Evolutionary conservation across 176 grass and related monocot genomes (phyloP), one percentile per base, ranked within the genome.

Genomic region (Ampelocalamus luodianensis): DNA sequence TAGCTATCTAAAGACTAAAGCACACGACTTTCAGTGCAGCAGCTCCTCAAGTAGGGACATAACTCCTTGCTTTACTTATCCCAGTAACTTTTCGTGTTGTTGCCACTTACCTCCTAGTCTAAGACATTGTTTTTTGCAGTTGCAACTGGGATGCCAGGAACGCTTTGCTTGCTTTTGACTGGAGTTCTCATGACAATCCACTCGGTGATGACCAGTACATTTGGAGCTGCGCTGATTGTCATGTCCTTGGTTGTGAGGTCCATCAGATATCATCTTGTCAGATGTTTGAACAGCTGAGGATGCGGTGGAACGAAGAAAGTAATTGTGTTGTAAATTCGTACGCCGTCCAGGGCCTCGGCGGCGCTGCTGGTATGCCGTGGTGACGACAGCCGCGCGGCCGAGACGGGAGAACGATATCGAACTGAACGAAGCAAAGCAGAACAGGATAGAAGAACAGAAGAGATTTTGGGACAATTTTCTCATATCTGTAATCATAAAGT

Each of bases 81-180:
- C 39, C 36, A 23, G 13, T 56, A 79, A 70, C 42, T 64, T 20
- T 59, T 76, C 48, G 2, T 74, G 9, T 54, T 13, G 8, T 83
- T 36, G 46, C 17, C 37, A 66, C 46, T 13, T 61, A 68, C 46
- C 3, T 49, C 38, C 5, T 73, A 43, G 45, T 10, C 51, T 87
- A 79, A 78, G 22, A n/a, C 5, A 48, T 9, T n/a, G 23, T 53
- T 20, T 26, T 8, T 71, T 74, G 76, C 87, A 98, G 96, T 85
- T 93, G 88, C 74, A 85, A 95, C 74, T 98, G 96, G 96, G 91
- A 89, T 89, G 83, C 75, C 55, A 91, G 91, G 87, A 91, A 88
- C 50, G 83, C 89, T 58, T 92, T 98, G 46, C 48, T 95, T 82
- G 79, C 85, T 84, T 89, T 98, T 77, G 81, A 92, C 78, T 86